Percentiles rank a stretch among this genome's conserved stretches.
These are phyloP conservation scores for Pythium grandisporangium DNA, from an alignment of 352 stramenopile species.

Conservation along the genomic window DNA sequence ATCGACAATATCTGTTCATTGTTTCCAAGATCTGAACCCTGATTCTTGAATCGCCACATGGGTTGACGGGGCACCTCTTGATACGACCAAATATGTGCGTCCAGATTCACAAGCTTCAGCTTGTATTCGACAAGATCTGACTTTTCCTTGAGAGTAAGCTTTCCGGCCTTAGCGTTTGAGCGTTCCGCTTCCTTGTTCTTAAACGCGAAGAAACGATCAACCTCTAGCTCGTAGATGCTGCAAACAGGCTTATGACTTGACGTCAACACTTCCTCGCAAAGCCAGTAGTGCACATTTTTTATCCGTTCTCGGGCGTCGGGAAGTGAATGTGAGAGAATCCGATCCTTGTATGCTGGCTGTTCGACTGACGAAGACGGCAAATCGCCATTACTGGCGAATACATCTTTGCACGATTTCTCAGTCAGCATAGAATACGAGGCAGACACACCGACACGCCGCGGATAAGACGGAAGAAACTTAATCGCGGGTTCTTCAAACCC, in stretches of 20 bases:
- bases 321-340: slow-evolving; percentile 60
- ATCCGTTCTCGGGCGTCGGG: slow-evolving; percentile 49
- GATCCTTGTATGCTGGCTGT: slow-evolving; percentile 59
- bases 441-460: slow-evolving; percentile 39
- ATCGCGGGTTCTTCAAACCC: slow-evolving; percentile 78
- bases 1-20: neutral
- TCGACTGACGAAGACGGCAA: slow-evolving; percentile 10
- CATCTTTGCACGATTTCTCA: slow-evolving; percentile 40
- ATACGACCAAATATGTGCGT: slow-evolving; percentile 74
- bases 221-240: slow-evolving; percentile 60
- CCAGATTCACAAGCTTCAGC: slow-evolving; percentile 64
- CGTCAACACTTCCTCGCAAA: slow-evolving; percentile 51
- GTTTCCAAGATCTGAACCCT: slow-evolving; percentile 9
- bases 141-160: slow-evolving; percentile 47
- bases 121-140: slow-evolving; percentile 55
- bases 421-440: slow-evolving; percentile 62
- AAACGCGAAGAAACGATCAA: slow-evolving; percentile 66
- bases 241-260: slow-evolving; percentile 73
- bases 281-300: slow-evolving; percentile 47
- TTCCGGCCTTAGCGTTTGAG: slow-evolving; percentile 30
- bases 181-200: slow-evolving; percentile 45
- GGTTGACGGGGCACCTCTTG: slow-evolving; percentile 5
- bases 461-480: slow-evolving; percentile 64
- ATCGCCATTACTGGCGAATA: no score
- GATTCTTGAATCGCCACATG: slow-evolving; percentile 4